Base-by-base conservation (phyloP, 2,329 filamentous ascomycete species). In the Periconia sp. region DNA sequence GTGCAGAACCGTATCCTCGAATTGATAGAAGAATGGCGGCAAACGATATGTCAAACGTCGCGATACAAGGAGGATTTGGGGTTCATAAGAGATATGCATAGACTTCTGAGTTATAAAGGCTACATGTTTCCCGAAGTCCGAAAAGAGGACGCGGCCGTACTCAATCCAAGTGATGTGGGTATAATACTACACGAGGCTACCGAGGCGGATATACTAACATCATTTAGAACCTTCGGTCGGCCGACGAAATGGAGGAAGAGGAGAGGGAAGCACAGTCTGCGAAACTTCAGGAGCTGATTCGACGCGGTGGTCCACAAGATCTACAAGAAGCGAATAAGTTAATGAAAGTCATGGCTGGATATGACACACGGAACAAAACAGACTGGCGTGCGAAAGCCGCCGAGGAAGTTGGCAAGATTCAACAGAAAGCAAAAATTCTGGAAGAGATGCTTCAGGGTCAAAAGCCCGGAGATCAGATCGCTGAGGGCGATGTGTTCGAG, bases 281-380 rank as follows among this genome's bases (percentile, higher is more conserved):
- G n/a, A 99, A 99, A 76, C 82, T 99, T 17, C 94, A 99, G 71
- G 94, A 99, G 76, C 81, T 99, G 49, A 97, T 99, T 70, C 88
- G 94, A 56, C 83, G 94, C 62, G 94, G 94, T 50, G 88, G 90
- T 5, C 94, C 94, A 23, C 89, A 95, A 59, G 94, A 99, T 73
- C 78, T 99, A 54, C 93, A 97, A 73, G 94, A 99, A 79, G 94
- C 94, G 50, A 99, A 97, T 71, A 88, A 91, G 64, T 81, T 99
- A 49, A 99, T 99, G 94, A 99, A 99, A 77, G 84, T 99, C 62
- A 97, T 99, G 94, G 94, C 94, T 49, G 94, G 94, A 58, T 99
- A 90, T 74, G 94, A 99, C 73, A 97, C 91, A 54, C 83, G 92
- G 63, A 89, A 91, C 72, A 97, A 97, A 78, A 97, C 94, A 1